phyloP scores from a whole-genome alignment of 306 rosid species.

The Glycine soja region DNA sequence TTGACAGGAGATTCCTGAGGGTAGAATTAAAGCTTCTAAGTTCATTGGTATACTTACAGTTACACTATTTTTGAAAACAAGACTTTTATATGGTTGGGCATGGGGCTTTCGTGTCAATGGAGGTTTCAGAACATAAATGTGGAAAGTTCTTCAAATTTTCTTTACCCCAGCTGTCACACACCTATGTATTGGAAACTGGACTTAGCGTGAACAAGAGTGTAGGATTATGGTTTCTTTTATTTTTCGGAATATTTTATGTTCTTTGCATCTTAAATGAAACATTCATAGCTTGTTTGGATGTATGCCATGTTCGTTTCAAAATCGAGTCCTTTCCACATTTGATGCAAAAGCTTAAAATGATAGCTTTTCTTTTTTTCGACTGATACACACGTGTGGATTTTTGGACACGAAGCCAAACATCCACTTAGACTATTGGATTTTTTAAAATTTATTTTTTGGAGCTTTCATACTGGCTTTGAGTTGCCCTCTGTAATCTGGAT shows the following conservation, averaged over 20 bases:
- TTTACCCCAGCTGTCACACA: neutral
- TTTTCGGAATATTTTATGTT: neutral
- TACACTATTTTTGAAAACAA: neutral
- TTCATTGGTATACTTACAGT: conserved; percentile 18
- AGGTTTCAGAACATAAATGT: neutral
- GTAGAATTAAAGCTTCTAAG: conserved; percentile 24
- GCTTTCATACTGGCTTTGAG: no score
- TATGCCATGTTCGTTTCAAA: neutral
- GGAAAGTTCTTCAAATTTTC: neutral
- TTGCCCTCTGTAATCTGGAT: no score
- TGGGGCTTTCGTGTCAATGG: neutral
- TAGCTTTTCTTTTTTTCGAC: neutral
- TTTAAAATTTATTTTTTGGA: neutral
- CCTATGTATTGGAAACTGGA: conserved; percentile 8
- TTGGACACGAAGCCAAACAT: neutral
- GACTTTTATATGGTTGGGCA: neutral
- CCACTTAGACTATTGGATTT: no score
- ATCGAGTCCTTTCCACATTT: neutral
- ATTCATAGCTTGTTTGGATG: neutral
- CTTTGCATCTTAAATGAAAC: neutral
- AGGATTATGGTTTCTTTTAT: neutral
- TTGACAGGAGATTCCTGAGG: conserved; percentile 33
- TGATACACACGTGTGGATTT: neutral
- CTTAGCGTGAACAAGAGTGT: conserved; percentile 4
- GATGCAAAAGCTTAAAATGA: neutral